Evolutionary conservation across 495 filamentous ascomycete genomes (phyloP), one percentile per base, ranked within the genome.

Genomic region (Geopyxis carbonaria): DNA sequence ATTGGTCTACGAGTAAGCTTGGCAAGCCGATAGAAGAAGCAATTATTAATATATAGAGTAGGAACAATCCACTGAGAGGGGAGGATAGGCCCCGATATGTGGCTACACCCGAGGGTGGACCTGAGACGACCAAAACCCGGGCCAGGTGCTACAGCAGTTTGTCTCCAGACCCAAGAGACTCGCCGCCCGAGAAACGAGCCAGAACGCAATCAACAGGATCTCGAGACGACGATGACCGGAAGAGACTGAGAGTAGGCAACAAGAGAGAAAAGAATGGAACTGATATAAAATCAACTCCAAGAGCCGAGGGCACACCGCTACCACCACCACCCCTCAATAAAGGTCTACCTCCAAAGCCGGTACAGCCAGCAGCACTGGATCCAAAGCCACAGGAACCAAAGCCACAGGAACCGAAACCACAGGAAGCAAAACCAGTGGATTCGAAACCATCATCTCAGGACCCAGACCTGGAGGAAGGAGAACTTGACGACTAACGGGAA

Each of bases 111-210:
- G 52, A 56, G 42, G 42, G 50, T 32, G 47, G 46, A 8, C 15
- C 35, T 16, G 52, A 56, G 16, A 50, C 45, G n/a, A 55, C 34
- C 24, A 45, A 46, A 63, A 69, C 27, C 47, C 66, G 43, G 49
- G 64, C 33, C 48, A 60, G 37, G 56, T 60, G 22, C n/a, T 22
- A 39, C 25, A 38, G 39, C 20, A 21, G 42, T 42, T 36, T 45
- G 11, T 54, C 50, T n/a, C 51, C 51, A 9, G 14, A 50, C 43
- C 18, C 32, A 33, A 22, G 51, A 38, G 38, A 41, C 13, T 22
- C 25, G 22, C 31, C 20, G 21, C n/a, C 34, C 21, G 6, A 19
- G 34, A 37, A n/a, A 40, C 8, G 7, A 20, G 14, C 7, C 21
- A 5, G 24, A 21, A 37, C 34, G 11, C 14, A n/a, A n/a, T n/a